Evolutionary conservation across 164 flowering plant species (phyloP).

Genomic region (Saururus chinensis): DNA sequence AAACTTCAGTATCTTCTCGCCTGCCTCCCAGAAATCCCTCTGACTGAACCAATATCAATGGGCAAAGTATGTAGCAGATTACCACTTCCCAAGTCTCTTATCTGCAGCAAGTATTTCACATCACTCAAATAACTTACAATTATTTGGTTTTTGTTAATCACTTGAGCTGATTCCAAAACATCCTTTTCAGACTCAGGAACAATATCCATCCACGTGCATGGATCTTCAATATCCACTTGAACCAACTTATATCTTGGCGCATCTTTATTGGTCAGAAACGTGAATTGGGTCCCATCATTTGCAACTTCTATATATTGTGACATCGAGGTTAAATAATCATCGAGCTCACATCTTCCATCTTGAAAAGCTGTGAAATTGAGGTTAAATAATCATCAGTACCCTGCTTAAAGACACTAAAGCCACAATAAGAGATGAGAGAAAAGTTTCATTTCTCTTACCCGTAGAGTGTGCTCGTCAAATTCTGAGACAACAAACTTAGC

Average conservation of each 20-base stretch:
- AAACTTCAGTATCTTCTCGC: constrained; percentile 52
- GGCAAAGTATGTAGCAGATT: constrained; percentile 63
- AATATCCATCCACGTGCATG: constrained; percentile 66
- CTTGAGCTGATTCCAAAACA: constrained; percentile 70
- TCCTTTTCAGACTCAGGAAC: constrained; percentile 64
- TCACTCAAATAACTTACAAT: constrained; percentile 83
- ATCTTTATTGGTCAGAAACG: constrained; percentile 77
- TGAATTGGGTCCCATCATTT: constrained; percentile 81
- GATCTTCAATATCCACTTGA: constrained; percentile 74
- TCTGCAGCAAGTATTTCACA: constrained; percentile 73
- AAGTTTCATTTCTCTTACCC: too few species aligned
- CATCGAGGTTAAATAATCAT: constrained; percentile 86
- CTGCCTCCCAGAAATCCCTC: constrained; percentile 56
- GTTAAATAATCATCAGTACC: too few species aligned
- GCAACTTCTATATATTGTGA: constrained; percentile 56
- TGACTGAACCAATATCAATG: constrained; percentile 74
- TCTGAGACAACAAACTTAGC: too few species aligned
- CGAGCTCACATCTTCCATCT: constrained; percentile 45
- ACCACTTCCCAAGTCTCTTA: constrained; percentile 81
- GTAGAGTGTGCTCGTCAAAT: too few species aligned
- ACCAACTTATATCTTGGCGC: constrained; percentile 88
- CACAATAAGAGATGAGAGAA: too few species aligned
- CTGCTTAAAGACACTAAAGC: too few species aligned
- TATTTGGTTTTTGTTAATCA: constrained; percentile 65
- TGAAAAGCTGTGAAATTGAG: too few species aligned